A percentile compares a stretch with the other conserved stretches of the same genome.
Conservation (phyloP, 192 early-diverging fungal genomes). For the Spizellomyces sp. region DNA sequence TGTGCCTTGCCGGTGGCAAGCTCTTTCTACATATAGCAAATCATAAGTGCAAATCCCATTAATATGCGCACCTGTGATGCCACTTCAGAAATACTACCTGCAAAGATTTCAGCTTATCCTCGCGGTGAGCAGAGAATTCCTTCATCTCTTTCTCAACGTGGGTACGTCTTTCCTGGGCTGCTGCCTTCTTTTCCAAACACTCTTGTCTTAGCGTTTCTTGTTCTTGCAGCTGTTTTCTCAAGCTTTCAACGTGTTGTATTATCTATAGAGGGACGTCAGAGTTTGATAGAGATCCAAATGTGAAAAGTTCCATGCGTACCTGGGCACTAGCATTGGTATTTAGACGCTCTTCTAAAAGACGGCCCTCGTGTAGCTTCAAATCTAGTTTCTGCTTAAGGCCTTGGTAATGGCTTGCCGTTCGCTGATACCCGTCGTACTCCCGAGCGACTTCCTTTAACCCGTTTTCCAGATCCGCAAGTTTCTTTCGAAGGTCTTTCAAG, state of each 20-base stretch:
- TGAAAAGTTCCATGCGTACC: slow-evolving; percentile 36
- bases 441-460: slow-evolving; percentile 53
- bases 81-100: slow-evolving; percentile 31
- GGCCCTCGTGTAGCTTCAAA: slow-evolving; percentile 77
- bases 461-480: slow-evolving; percentile 29
- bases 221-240: slow-evolving; percentile 59
- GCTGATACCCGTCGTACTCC: slow-evolving; percentile 58
- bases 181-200: slow-evolving; percentile 40
- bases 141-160: slow-evolving; percentile 81
- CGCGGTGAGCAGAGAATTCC: slow-evolving; percentile 86
- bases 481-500: slow-evolving; percentile 64
- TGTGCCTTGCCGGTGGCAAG: slow-evolving; percentile 66
- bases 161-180: slow-evolving; percentile 54
- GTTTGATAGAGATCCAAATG: background rate
- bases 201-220: slow-evolving; percentile 51
- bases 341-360: slow-evolving; percentile 74
- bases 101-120: slow-evolving; percentile 84
- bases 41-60: background rate
- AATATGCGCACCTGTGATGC: background rate
- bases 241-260: slow-evolving; percentile 54
- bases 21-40: slow-evolving; percentile 51
- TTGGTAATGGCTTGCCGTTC: slow-evolving; percentile 56
- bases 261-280: slow-evolving; percentile 34
- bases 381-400: slow-evolving; percentile 59
- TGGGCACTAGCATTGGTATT: slow-evolving; percentile 74